Base-by-base conservation (phyloP, 768 basidiomycete genomes). In the Leccinum ochraceum region DNA sequence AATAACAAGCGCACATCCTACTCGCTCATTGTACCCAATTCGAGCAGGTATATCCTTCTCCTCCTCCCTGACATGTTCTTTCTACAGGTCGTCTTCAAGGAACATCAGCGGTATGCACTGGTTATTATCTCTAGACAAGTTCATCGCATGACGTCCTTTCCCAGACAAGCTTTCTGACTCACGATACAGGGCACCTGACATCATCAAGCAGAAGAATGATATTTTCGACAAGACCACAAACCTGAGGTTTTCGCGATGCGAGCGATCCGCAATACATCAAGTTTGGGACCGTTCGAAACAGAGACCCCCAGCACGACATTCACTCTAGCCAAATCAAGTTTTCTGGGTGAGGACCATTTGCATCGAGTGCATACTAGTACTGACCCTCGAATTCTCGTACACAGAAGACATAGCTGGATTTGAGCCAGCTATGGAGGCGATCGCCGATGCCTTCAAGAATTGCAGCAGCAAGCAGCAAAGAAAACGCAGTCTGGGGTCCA, bases 21-120 rank as follows among this genome's bases (percentile, higher is more conserved):
- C 30, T 30, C 30, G 30, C 30, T 30, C 30, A 30, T 30, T 30
- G 30, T 30, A 9, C 30, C 30, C 30, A 30, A 30, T 30, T 9
- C 30, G 30, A 30, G 30, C 30, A 30, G 30, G 30, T 30, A 30
- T 30, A 30, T 30, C 30, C 30, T 9, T 7, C 26, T 26, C 26
- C 37, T 39, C 49, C 54, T 6, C 22, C 34, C 8, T 52, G 51
- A 36, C 50, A 9, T 20, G n/a, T 22, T 36, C 4, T 28, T 3
- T 22, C 34, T 76, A 79, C 8, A 80, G 79, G 78, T 65, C 64
- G 69, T 17, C 64, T 79, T 10, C 74, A 76, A 58, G 79, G 79
- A 3, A 75, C 78, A 61, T 79, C 8, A 57, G 55, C 37, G 59
- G 79, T 76, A 44, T 16, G 67, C 36, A 10, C 6, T 36, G 0